phyloP scores from a whole-genome alignment of 2,329 filamentous ascomycete genomes.

The Penicillium sp. region DNA sequence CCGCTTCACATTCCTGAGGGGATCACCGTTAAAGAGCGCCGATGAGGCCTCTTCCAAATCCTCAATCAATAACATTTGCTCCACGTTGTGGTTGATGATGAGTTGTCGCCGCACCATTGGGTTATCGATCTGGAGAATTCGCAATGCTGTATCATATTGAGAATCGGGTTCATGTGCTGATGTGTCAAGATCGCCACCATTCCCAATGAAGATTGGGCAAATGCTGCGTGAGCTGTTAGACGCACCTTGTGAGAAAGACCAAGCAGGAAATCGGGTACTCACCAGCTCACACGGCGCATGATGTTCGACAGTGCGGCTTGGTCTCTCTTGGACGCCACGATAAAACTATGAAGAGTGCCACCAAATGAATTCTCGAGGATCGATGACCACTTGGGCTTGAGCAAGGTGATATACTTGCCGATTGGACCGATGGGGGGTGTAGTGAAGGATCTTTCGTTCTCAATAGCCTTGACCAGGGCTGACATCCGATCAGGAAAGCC shows the following conservation, averaged over 20 bases:
- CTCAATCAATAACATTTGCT: constrained; percentile 74
- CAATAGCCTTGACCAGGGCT: constrained; percentile 61
- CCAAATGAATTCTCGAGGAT: constrained; percentile 75
- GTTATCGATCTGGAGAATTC: constrained; percentile 73
- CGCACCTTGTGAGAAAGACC: neutral
- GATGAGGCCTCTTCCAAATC: constrained; percentile 60
- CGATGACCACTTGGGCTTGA: constrained; percentile 74
- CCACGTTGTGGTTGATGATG: constrained; percentile 74
- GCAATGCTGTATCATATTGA: constrained; percentile 68
- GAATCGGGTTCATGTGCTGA: constrained; percentile 66
- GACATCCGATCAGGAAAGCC: constrained; percentile 61
- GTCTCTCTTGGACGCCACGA: constrained; percentile 73
- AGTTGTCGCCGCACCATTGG: constrained; percentile 71
- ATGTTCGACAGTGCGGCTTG: constrained; percentile 61
- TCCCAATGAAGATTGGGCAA: constrained; percentile 61
- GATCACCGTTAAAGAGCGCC: constrained; percentile 59
- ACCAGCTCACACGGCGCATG: constrained; percentile 57
- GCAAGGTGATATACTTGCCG: constrained; percentile 68
- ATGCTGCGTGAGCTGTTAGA: constrained; percentile 34
- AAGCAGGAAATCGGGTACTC: constrained; percentile 16
- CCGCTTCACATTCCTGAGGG: constrained; percentile 64
- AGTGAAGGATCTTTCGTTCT: constrained; percentile 61
- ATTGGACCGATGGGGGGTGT: constrained; percentile 76
- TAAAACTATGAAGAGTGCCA: constrained; percentile 64
- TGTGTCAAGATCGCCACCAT: constrained; percentile 51